Base-by-base conservation (phyloP, 73 alveolate species). In the Paramecium biaurelia region DNA sequence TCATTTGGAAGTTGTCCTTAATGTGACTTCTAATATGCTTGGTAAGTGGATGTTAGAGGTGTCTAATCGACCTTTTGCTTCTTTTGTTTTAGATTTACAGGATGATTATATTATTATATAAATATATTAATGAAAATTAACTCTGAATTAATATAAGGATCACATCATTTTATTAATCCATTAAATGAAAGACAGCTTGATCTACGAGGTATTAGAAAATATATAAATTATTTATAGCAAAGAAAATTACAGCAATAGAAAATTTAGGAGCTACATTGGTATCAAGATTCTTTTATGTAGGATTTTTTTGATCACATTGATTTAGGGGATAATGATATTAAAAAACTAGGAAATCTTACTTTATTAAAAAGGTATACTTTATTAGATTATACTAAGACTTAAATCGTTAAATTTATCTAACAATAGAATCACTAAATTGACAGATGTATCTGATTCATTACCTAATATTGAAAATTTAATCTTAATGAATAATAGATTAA, bases 261-360 rank as follows among this genome's bases (percentile, higher is more conserved):
- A 89, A 89, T 53, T 45, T 89, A 85, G 94, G 94, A 43, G 94
- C 94, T 37, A 89, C 94, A 24, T 53, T 89, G 90, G 94, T 89
- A 89, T 58, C 15, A 23, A 21, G 15, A 34, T 23, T 57, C 47
- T 70, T 70, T 57, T 41, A 34, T 38, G 53, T 26, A 89, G 94
- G 94, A 89, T 49, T 89, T 89, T 67, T 89, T 89, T 72, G 94
- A 89, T 72, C 87, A 82, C 47, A 89, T 89, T 6, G 94, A 89
- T 70, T 89, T 89, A 82, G 74, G 94, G 7, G 94, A 89, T 42
- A 89, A 89, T 89, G 94, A 89, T 21, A 89, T 89, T 26, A 89
- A 89, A 47, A 89, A 89, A 12, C 49, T 89, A 24, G 94, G 94
- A 41, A 89, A 89, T 82, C 84, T 89, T 11, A 70, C 94, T 12